These are phyloP conservation scores for Cerrena zonata DNA, from an alignment of 1,284 basidiomycete genomes.

Conservation along the genomic window DNA sequence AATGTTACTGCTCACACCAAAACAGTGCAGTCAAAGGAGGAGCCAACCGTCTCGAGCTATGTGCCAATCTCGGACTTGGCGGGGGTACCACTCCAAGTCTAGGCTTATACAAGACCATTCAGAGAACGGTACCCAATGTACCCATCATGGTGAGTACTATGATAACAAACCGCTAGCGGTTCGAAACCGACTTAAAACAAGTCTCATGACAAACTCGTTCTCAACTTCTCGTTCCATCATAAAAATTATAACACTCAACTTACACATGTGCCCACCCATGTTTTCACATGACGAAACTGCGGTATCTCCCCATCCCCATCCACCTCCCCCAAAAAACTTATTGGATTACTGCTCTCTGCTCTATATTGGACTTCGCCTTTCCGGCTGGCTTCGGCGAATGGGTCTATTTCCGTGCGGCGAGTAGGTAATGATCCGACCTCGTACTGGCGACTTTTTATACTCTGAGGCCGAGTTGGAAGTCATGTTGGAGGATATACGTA, in stretches of 20 bases:
- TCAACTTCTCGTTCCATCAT: not conserved
- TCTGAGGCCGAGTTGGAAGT: conserved; percentile 56
- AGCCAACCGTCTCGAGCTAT: conserved; percentile 74
- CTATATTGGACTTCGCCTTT: too few relatives aligned
- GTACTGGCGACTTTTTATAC: conserved; percentile 74
- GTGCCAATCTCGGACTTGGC: conserved; percentile 62
- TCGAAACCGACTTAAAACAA: too few relatives aligned
- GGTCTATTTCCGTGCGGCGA: not conserved
- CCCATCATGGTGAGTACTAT: conserved; percentile 58
- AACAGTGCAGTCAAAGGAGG: conserved; percentile 63
- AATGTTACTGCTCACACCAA: conserved; percentile 1
- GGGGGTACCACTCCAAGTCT: conserved; percentile 76
- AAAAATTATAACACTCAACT: too few relatives aligned
- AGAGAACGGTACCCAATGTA: conserved; percentile 38
- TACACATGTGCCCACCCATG: too few relatives aligned
- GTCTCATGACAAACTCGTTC: too few relatives aligned
- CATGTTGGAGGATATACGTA: conserved; percentile 66
- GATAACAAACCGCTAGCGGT: too few relatives aligned
- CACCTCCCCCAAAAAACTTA: too few relatives aligned
- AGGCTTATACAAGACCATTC: conserved; percentile 59
- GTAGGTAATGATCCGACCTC: conserved; percentile 74
- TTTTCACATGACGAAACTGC: too few relatives aligned
- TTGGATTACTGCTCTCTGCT: too few relatives aligned
- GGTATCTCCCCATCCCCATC: too few relatives aligned
- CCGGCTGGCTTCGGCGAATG: not conserved